Conservation (phyloP, 78 protist species). For the Dictyostelium firmibasis region DNA sequence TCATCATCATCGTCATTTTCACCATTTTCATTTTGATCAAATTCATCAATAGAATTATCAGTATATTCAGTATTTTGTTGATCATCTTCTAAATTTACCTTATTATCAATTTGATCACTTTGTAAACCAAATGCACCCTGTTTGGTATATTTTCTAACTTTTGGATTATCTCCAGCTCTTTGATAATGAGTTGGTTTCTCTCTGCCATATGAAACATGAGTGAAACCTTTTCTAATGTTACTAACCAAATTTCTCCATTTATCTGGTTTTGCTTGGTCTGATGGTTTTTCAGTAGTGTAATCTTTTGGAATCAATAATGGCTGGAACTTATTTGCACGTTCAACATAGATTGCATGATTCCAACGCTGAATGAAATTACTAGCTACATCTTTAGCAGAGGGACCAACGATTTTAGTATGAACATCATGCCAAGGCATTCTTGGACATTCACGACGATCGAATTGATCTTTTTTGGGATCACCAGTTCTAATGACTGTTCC, state of each 20-base stretch:
- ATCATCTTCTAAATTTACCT: background rate
- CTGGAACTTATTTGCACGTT: slow-evolving; percentile 3
- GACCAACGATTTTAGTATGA: slow-evolving; percentile 74
- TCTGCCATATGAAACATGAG: slow-evolving; percentile 8
- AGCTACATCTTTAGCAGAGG: slow-evolving; percentile 88
- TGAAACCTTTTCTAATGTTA: background rate
- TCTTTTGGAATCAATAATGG: slow-evolving; percentile 36
- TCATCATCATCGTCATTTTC: background rate
- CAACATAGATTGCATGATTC: slow-evolving; percentile 65
- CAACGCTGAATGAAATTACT: slow-evolving; percentile 90
- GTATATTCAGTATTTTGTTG: background rate
- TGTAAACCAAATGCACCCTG: background rate
- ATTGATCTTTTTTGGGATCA: slow-evolving; percentile 41
- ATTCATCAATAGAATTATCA: background rate
- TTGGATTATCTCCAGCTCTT: slow-evolving; percentile 25
- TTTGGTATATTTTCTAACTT: background rate
- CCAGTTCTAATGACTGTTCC: background rate
- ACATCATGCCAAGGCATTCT: slow-evolving; percentile 98
- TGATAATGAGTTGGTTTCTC: background rate
- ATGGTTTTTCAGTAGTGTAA: background rate
- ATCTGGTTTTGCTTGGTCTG: background rate
- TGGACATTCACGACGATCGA: slow-evolving; percentile 18
- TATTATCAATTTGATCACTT: background rate
- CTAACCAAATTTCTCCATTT: background rate
- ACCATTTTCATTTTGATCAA: too few species aligned